A percentile compares a stretch with the other conserved stretches of the same genome.
Evolutionary conservation across 257 asterid genomes (phyloP).

Genomic region (Pogostemon cablin): DNA sequence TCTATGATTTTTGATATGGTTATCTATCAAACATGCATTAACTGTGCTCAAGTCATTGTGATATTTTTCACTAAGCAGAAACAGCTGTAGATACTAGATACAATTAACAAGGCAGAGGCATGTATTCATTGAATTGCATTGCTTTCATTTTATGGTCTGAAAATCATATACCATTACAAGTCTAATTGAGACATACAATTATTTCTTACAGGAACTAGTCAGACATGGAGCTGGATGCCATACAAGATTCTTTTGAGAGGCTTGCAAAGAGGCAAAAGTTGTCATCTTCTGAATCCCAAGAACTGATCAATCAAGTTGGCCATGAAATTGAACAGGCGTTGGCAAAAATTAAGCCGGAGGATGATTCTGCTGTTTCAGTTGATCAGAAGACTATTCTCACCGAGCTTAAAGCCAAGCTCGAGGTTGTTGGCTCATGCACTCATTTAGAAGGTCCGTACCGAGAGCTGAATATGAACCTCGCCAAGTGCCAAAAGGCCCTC

Average conservation of each 20-base stretch:
- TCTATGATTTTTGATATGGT: neutral
- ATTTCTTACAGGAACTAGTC: constrained; percentile 24
- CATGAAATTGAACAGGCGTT: constrained; percentile 55
- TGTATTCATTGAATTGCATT: neutral
- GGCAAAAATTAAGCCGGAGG: constrained; percentile 37
- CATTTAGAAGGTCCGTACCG: constrained; percentile 42
- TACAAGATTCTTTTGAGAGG: constrained; percentile 59
- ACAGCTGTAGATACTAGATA: neutral
- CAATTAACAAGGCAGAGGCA: constrained; percentile 1
- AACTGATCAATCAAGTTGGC: constrained; percentile 52
- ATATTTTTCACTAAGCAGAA: neutral
- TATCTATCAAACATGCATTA: neutral
- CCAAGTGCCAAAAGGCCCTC: constrained; percentile 46
- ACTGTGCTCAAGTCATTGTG: neutral
- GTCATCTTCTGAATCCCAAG: constrained; percentile 50
- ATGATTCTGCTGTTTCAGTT: constrained; percentile 37
- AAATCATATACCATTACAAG: neutral
- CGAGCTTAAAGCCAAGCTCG: constrained; percentile 55
- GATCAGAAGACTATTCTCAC: constrained; percentile 47
- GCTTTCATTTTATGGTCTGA: constrained; percentile 14
- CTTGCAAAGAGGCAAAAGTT: constrained; percentile 59
- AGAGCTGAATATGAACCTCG: constrained; percentile 44
- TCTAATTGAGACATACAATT: neutral
- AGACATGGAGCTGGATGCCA: constrained; percentile 49
- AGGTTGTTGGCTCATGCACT: constrained; percentile 31